phyloP scores from a whole-genome alignment of 441 rosid species.

The Raphanus hybrid region DNA sequence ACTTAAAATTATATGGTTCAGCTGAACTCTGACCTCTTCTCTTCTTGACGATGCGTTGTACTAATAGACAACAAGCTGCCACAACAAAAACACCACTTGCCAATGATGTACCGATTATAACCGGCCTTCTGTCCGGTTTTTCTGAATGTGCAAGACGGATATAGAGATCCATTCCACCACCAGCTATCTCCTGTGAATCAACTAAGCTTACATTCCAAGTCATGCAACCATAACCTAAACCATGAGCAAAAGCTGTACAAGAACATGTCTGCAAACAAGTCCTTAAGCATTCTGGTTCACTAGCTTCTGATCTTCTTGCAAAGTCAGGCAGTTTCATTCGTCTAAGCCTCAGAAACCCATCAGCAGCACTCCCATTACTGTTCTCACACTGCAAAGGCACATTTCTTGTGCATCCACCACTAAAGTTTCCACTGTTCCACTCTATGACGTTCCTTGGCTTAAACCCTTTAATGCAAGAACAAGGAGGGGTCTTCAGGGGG shows the following conservation, averaged over 20 bases:
- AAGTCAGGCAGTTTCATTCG: background rate
- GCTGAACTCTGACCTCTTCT: background rate
- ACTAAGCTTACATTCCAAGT: background rate
- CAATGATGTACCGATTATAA: background rate
- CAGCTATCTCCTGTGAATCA: background rate
- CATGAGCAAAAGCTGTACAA: background rate
- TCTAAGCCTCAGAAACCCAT: background rate
- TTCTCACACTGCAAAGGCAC: background rate
- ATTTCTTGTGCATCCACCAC: background rate
- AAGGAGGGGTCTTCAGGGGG: background rate
- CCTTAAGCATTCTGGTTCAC: background rate
- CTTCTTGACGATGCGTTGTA: background rate
- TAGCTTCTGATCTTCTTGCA: background rate
- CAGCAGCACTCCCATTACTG: background rate
- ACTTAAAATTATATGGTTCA: no score
- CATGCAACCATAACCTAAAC: background rate
- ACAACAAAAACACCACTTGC: background rate
- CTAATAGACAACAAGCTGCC: background rate
- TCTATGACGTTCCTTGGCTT: background rate
- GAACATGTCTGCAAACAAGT: background rate
- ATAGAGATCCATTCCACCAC: background rate
- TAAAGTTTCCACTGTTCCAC: background rate
- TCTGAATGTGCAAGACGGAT: background rate
- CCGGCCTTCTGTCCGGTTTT: background rate
- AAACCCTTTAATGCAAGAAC: background rate